Evolutionary conservation across 257 asterid species (phyloP), one percentile per base, ranked within the genome.

Genomic region (Capsicum pubescens): DNA sequence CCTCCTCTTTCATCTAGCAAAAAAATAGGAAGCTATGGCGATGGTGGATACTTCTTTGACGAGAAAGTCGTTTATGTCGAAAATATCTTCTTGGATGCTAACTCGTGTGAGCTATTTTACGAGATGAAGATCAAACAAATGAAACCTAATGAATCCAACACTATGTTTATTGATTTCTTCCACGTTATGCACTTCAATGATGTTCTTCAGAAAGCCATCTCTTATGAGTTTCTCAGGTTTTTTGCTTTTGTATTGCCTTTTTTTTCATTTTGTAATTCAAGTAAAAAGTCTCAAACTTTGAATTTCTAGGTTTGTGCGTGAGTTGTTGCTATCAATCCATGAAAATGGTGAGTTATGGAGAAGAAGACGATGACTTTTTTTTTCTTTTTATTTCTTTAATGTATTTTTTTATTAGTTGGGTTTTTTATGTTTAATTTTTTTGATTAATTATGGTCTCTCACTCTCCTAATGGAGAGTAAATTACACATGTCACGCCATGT

Each of bases 151-250:
- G 99, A 97, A 59, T 92, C 99, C 19, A 91, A 89, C 86, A 93
- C 99, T 13, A 93, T 97, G 99, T 97, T 91, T 87, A 87, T 95
- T 82, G 99, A 97, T 87, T 97, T 95, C 92, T 88, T 97, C 2
- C 99, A 97, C 79, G 98, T 97, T 50, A 93, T 93, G 97, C 95
- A 91, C 67, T 95, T 91, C 84, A 95, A 91, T 55, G 97, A 97
- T 17, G 88, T 91, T 16, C 92, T 97, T 70, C 98, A 97, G 81
- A 90, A 88, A 85, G 96, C 98, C 59, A 93, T 97, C 59, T 90
- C 97, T 69, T 99, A 97, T 6, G 99, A 97, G 77, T 95, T 92
- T 84, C 87, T 93, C 84, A 93, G 99, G 63, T 89, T 35, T 50
- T 42, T 42, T 32, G 13, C 9, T 17, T 42, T 42, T 35, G 9